Evolutionary conservation across 2,329 filamentous ascomycete species (phyloP).

Genomic region (Colletotrichum sp.): DNA sequence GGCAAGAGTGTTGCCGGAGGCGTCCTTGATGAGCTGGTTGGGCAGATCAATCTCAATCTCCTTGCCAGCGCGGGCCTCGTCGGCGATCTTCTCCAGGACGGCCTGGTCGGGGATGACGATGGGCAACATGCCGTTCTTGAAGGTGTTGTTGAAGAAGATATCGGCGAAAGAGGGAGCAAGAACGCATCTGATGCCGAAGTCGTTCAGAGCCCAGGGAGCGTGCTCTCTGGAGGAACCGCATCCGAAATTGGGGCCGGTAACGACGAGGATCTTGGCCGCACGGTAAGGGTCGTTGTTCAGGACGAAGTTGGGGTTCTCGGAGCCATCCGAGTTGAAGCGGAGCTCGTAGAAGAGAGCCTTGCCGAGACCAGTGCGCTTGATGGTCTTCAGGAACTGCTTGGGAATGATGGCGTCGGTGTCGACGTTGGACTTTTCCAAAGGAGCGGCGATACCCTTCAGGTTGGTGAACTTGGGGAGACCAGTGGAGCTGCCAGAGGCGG

Average conservation of each 20-base stretch:
- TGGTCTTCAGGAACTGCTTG: slow-evolving; percentile 99
- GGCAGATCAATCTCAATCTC: slow-evolving; percentile 91
- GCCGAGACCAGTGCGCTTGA: slow-evolving; percentile 95
- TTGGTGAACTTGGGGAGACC: slow-evolving; percentile 85
- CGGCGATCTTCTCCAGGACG: slow-evolving; percentile 72
- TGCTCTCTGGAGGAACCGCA: slow-evolving; percentile 94
- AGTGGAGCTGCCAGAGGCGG: slow-evolving; percentile 31
- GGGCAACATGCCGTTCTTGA: slow-evolving; percentile 99
- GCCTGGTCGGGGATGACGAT: slow-evolving; percentile 73
- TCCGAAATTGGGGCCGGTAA: slow-evolving; percentile 92
- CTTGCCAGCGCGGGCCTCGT: slow-evolving; percentile 77
- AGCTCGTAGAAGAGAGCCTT: slow-evolving; percentile 85
- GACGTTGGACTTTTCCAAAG: slow-evolving; percentile 86
- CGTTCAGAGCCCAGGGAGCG: slow-evolving; percentile 94
- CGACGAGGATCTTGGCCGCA: slow-evolving; percentile 84
- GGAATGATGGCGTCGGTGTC: slow-evolving; percentile 99
- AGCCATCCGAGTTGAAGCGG: slow-evolving; percentile 76
- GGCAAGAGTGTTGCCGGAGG: slow-evolving; percentile 74
- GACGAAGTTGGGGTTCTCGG: slow-evolving; percentile 81
- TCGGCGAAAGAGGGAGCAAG: slow-evolving; percentile 88
- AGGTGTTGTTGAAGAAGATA: slow-evolving; percentile 99
- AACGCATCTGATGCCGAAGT: slow-evolving; percentile 94
- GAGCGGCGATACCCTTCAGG: slow-evolving; percentile 86
- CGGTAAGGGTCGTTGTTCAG: slow-evolving; percentile 92
- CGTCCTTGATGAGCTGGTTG: slow-evolving; percentile 81